Conservation (phyloP, 129 eudicot species). For the Flaveria bidentis region DNA sequence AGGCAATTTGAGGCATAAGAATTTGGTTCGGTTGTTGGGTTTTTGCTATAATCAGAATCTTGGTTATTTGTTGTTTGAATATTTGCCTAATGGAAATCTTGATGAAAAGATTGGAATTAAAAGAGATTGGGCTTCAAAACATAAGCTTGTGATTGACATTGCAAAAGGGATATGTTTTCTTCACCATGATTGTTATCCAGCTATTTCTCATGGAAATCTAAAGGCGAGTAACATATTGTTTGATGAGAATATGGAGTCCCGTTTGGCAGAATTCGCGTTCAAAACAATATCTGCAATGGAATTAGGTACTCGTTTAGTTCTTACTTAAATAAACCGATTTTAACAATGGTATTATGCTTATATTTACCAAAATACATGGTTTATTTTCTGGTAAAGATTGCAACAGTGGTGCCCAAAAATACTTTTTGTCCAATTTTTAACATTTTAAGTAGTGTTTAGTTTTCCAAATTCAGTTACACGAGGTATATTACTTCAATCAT, state of each 20-base stretch:
- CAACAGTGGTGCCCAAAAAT: not conserved
- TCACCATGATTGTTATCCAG: slow-evolving; percentile 77
- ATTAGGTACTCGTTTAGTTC: slow-evolving; percentile 46
- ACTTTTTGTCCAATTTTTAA: not conserved
- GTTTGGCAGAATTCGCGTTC: slow-evolving; percentile 69
- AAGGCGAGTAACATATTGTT: slow-evolving; percentile 58
- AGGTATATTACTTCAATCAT: not conserved
- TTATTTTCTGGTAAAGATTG: not conserved
- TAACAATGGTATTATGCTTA: not conserved
- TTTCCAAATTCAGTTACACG: no score
- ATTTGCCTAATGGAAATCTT: slow-evolving; percentile 74
- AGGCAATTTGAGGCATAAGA: slow-evolving; percentile 77
- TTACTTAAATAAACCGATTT: not conserved
- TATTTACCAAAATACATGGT: not conserved
- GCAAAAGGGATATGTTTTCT: slow-evolving; percentile 73
- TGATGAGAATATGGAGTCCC: slow-evolving; percentile 91
- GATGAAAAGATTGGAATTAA: slow-evolving; percentile 56
- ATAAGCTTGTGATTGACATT: slow-evolving; percentile 52
- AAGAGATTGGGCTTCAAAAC: slow-evolving; percentile 76
- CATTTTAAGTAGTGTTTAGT: not conserved
- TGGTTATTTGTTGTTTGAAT: slow-evolving; percentile 70
- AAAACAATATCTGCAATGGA: slow-evolving; percentile 44
- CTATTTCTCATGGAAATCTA: slow-evolving; percentile 78
- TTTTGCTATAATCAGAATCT: slow-evolving; percentile 59
- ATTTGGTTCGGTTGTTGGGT: slow-evolving; percentile 72